A percentile compares a stretch with the other conserved stretches of the same genome.
phyloP scores from a whole-genome alignment of 2,329 filamentous ascomycete genomes.

The Phaeophleospora eucalypticola region DNA sequence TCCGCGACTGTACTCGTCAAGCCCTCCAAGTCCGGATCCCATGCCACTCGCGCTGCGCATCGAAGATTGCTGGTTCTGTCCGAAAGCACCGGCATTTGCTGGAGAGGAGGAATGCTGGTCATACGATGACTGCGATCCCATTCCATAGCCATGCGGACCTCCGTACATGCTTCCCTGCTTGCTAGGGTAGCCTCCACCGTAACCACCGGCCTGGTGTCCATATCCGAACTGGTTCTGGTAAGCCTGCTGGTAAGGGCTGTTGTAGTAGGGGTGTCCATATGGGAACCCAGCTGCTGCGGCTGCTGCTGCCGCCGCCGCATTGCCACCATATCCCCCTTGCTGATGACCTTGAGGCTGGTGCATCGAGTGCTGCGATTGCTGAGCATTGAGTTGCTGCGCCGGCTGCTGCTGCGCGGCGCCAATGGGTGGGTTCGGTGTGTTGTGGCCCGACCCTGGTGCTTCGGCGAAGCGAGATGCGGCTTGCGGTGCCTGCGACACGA shows the following conservation, averaged over 20 bases:
- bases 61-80: constrained; percentile 37
- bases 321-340: constrained; percentile 47
- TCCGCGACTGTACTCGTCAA: constrained; percentile 56
- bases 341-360: constrained; percentile 37
- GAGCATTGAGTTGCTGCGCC: constrained; percentile 40
- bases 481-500: constrained; percentile 55
- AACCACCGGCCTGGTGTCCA: constrained; percentile 42
- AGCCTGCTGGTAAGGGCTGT: constrained; percentile 57
- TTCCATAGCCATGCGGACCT: constrained; percentile 58
- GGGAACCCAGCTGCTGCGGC: constrained; percentile 45
- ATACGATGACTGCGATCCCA: constrained; percentile 53
- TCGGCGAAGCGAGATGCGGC: constrained; percentile 64
- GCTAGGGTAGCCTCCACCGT: constrained; percentile 41
- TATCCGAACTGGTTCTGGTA: constrained; percentile 61
- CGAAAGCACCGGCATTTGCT: constrained; percentile 54
- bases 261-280: constrained; percentile 58
- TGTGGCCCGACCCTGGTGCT: constrained; percentile 79
- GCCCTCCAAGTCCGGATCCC: constrained; percentile 39
- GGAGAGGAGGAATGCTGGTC: constrained; percentile 62
- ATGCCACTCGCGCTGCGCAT: constrained; percentile 45
- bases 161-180: constrained; percentile 59
- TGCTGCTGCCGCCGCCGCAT: constrained; percentile 2
- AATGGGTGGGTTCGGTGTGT: constrained; percentile 77
- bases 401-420: constrained; percentile 50
- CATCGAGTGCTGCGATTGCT: constrained; percentile 27